These are phyloP conservation scores for Mycena polygramma DNA, from an alignment of 768 basidiomycete species.

Conservation along the genomic window DNA sequence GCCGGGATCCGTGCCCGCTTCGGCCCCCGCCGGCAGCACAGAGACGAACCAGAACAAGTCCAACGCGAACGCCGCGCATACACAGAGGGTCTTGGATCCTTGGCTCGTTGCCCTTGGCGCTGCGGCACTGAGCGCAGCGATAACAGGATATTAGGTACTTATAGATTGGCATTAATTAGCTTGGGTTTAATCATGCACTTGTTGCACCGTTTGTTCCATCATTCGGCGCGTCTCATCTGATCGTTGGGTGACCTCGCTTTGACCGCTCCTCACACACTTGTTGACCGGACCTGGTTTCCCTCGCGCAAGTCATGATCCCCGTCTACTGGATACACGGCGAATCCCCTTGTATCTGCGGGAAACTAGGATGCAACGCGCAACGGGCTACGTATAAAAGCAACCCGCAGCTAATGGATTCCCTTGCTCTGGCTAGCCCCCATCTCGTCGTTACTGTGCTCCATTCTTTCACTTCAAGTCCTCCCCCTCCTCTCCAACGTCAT, in stretches of 20 bases:
- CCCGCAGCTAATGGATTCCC: not conserved
- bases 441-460: slow-evolving; percentile 22
- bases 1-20: not conserved
- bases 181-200: not conserved
- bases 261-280: not conserved
- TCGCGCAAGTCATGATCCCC: not conserved
- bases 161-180: not conserved
- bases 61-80: slow-evolving; percentile 1
- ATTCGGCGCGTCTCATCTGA: not conserved
- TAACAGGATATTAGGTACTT: not conserved
- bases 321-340: not conserved
- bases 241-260: not conserved
- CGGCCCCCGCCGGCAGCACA: not conserved
- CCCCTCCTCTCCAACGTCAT: not conserved
- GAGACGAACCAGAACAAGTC: not conserved
- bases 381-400: slow-evolving; percentile 23
- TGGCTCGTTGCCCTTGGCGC: slow-evolving; percentile 29
- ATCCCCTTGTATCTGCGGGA: slow-evolving; percentile 6
- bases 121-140: slow-evolving; percentile 9
- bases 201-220: no score
- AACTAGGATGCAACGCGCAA: not conserved
- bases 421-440: slow-evolving; percentile 40
- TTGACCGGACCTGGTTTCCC: no score
- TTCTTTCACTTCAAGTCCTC: slow-evolving; percentile 25
- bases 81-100: slow-evolving; percentile 18